phyloP scores from a whole-genome alignment of 768 basidiomycete species.

The Trametes coccinea region DNA sequence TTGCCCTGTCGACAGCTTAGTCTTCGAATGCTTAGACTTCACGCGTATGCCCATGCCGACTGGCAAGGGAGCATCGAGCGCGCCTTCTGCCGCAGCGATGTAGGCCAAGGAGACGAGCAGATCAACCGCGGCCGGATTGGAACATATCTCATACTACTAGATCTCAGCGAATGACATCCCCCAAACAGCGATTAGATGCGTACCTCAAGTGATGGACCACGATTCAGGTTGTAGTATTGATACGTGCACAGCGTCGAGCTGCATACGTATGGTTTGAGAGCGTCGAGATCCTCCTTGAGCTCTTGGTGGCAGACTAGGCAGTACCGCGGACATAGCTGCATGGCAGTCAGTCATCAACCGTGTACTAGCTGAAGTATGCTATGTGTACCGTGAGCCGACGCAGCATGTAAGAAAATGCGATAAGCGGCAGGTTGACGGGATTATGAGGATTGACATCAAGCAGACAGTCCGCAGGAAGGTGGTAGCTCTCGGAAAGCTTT shows the following conservation, averaged over 20 bases:
- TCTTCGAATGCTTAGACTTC: conserved; percentile 28
- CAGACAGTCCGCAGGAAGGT: conserved; percentile 60
- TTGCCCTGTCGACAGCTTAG: conserved; percentile 2
- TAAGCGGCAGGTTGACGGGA: conserved; percentile 58
- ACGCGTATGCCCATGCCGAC: conserved; percentile 62
- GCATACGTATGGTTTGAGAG: conserved; percentile 76
- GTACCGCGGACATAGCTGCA: conserved; percentile 63
- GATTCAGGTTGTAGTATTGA: conserved; percentile 65
- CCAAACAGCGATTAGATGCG: conserved; percentile 12
- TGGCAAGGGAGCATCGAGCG: conserved; percentile 58
- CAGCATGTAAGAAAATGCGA: conserved; percentile 64
- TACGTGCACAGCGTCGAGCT: conserved; percentile 64
- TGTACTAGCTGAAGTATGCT: conserved; percentile 16
- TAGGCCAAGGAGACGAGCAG: conserved; percentile 67
- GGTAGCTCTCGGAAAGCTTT: conserved; percentile 36
- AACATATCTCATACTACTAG: conserved; percentile 69
- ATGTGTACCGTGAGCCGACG: conserved; percentile 58
- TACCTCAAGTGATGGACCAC: conserved; percentile 69
- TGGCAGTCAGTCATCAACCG: neutral
- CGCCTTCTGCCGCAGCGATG: conserved; percentile 51
- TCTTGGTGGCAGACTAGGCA: conserved; percentile 76
- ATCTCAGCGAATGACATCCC: neutral
- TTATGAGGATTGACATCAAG: conserved; percentile 32
- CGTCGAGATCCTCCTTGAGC: conserved; percentile 51
- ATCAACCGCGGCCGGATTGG: conserved; percentile 65